phyloP scores from a whole-genome alignment of 163 green algal genomes.

The Trebouxiophyceae sp. region DNA sequence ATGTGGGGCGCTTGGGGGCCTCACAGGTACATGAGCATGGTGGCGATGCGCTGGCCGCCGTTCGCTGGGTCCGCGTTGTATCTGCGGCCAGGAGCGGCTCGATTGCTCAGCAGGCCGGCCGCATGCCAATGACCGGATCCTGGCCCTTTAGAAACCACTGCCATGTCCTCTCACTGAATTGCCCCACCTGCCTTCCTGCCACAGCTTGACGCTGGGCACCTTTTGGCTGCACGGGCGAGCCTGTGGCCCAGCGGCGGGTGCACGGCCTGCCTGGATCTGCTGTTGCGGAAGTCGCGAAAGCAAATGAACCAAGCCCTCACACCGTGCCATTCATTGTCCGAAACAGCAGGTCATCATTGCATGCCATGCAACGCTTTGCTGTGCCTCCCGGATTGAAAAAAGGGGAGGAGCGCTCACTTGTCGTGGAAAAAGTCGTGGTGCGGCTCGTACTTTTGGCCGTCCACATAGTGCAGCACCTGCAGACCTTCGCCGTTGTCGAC shows the following conservation, averaged over 20 bases:
- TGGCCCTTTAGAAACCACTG: too few species aligned
- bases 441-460: constrained; percentile 26
- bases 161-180: too few species aligned
- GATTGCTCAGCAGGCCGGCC: too few species aligned
- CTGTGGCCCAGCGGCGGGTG: too few species aligned
- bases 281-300: too few species aligned
- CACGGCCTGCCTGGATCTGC: too few species aligned
- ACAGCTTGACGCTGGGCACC: too few species aligned
- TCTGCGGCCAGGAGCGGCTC: neutral
- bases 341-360: neutral
- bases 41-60: constrained; percentile 79
- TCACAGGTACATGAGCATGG: constrained; percentile 78
- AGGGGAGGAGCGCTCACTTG: constrained; percentile 4
- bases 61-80: constrained; percentile 52
- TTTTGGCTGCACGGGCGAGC: too few species aligned
- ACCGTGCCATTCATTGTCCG: neutral
- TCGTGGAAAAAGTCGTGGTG: constrained; percentile 32
- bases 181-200: too few species aligned
- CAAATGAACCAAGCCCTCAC: neutral
- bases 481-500: constrained; percentile 49
- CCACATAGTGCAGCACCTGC: constrained; percentile 22
- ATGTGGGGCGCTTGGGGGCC: too few species aligned
- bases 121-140: too few species aligned
- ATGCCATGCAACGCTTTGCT: neutral
- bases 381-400: neutral